Conservation (phyloP, 768 basidiomycete species). For the Plicaturopsis crispa region DNA sequence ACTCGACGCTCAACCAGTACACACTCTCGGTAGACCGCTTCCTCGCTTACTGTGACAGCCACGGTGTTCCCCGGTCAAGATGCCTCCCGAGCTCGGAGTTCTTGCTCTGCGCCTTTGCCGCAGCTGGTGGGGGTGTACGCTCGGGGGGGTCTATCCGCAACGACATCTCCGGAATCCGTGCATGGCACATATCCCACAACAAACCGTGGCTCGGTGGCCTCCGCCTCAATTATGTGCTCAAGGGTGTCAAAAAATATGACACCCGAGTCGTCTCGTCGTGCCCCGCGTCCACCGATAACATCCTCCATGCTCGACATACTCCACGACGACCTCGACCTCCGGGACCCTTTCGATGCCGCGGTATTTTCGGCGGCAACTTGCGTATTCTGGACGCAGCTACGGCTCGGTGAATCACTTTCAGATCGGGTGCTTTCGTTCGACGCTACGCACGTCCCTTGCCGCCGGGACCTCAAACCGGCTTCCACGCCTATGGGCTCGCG, state of each 20-base stretch:
- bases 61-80: conserved; percentile 8
- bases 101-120: conserved; percentile 21
- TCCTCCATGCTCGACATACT: not conserved
- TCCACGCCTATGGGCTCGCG: conserved; percentile 13
- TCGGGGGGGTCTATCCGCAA: conserved; percentile 13
- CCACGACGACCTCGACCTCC: conserved; percentile 1
- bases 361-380: conserved; percentile 7
- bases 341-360: conserved; percentile 6
- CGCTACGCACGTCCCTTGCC: not conserved
- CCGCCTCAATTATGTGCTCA: conserved; percentile 4
- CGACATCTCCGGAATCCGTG: conserved; percentile 14
- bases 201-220: conserved; percentile 4
- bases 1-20: conserved; percentile 7
- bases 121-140: conserved; percentile 12
- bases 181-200: conserved; percentile 12
- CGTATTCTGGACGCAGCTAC: conserved; percentile 10
- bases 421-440: too few relatives aligned
- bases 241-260: conserved; percentile 5
- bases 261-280: not conserved
- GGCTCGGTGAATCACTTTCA: conserved; percentile 11
- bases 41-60: conserved; percentile 12
- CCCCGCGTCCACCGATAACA: conserved; percentile 3
- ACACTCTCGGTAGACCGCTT: not conserved
- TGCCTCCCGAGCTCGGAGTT: conserved; percentile 17
- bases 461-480: not conserved